Evolutionary conservation across 495 filamentous ascomycete species (phyloP), one percentile per base, ranked within the genome.

Genomic region (Aspergillus mulundensis): DNA sequence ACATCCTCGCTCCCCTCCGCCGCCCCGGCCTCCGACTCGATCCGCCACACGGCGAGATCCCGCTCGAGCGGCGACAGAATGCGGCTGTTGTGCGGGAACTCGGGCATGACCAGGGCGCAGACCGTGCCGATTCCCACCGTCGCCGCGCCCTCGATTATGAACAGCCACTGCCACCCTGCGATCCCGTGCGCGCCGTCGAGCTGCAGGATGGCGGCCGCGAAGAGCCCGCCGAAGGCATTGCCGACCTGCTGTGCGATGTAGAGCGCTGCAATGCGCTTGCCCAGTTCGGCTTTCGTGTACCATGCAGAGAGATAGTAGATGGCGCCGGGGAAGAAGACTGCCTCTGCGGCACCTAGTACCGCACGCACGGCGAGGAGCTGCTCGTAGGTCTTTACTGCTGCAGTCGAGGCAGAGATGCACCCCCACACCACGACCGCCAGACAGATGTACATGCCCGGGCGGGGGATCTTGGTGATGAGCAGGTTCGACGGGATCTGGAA

Each of bases 401-500:
- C 58, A 15, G 79, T 80, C 8, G 67, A 69, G 8, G 71, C 74
- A 1, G 77, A 75, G 21, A 81, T 72, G 8, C 71, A 53, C 0
- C 75, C 77, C 80, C 79, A 83, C 46, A 80, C 61, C 0, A 72
- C 67, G 58, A 81, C 75, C 25, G 70, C 75, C 32, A 63, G 59
- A 52, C 61, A 63, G 25, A 72, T 70, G 50, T 67, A 68, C 55
- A 66, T 61, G 16, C 61, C 72, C 2, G 68, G 66, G 12, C 32
- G 32, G 1, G 66, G 61, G n/a, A 71, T 47, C 25, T 61, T 61
- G 50, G 82, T 84, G 8, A 85, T 66, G 45, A 84, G 75, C 7
- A 85, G 64, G 57, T 85, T 85, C 10, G 78, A 82, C 1, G 83
- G 84, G 16, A 87, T 68, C 61, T 83, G 79, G 68, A 82, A 78